A percentile compares a stretch with the other conserved stretches of the same genome.
Evolutionary conservation across 768 basidiomycete species (phyloP).

Genomic region (Lyophyllum semitale): DNA sequence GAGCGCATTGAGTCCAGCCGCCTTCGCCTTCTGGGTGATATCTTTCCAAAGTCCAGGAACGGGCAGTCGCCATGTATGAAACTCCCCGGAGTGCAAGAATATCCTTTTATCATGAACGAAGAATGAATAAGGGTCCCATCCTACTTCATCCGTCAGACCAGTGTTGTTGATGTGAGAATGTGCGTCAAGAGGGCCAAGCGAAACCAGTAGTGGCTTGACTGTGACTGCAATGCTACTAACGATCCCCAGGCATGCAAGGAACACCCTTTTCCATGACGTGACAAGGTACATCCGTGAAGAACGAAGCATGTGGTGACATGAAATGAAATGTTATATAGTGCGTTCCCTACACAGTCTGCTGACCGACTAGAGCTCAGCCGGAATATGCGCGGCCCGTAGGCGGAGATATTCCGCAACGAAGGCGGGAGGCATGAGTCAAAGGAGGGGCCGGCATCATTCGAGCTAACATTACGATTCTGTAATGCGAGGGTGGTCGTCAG

Average conservation of each 20-base stretch:
- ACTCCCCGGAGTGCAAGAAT: conserved; percentile 18
- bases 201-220: neutral
- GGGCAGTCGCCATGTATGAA: conserved; percentile 18
- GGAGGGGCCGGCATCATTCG: too few relatives aligned
- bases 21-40: conserved; percentile 17
- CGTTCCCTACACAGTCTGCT: conserved; percentile 6
- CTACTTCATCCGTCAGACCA: conserved; percentile 12
- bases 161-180: conserved; percentile 9
- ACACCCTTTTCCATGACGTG: neutral
- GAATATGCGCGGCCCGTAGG: conserved; percentile 5
- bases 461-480: too few relatives aligned
- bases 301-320: neutral
- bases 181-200: neutral
- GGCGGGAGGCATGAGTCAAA: neutral
- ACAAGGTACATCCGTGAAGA: neutral
- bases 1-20: conserved; percentile 15
- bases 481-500: too few relatives aligned
- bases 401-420: neutral
- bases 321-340: neutral
- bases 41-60: conserved; percentile 17
- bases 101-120: conserved; percentile 14
- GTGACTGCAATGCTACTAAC: neutral
- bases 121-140: conserved; percentile 19
- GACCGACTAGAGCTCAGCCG: neutral
- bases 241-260: conserved; percentile 4